Base-by-base conservation (phyloP, 2,329 filamentous ascomycete genomes). In the Xylariaceae sp. region DNA sequence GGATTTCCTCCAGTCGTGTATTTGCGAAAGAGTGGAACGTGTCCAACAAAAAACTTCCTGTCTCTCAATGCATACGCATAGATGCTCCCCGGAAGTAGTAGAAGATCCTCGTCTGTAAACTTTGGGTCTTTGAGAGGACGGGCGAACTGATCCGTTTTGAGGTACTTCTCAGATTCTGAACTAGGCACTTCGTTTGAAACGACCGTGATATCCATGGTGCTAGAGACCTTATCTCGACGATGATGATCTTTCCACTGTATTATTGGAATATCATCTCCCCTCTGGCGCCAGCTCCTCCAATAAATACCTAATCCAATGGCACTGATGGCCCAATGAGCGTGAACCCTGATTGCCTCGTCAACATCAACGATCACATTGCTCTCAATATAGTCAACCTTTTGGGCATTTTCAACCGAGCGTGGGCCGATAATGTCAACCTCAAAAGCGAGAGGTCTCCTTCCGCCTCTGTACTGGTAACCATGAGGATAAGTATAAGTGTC, bases 301-400 rank as follows among this genome's bases (percentile, higher is more conserved):
- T n/a, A n/a, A n/a, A n/a, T n/a, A n/a, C n/a, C n/a, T n/a, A n/a
- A n/a, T n/a, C n/a, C n/a, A n/a, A n/a, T n/a, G n/a, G n/a, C n/a
- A n/a, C n/a, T n/a, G n/a, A n/a, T n/a, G n/a, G n/a, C n/a, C n/a
- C n/a, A n/a, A n/a, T n/a, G n/a, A n/a, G n/a, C n/a, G n/a, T n/a
- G n/a, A n/a, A n/a, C n/a, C n/a, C n/a, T n/a, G n/a, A 45, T 7
- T 2, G 48, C 42, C 42, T 50, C 48, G 19, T 45, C 39, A 5
- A 45, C 42, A 31, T 50, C 48, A 14, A 50, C 32, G 3, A 50
- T 50, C 2, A 41, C 47, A 18, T 49, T 33, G 36, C 47, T 46
- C n/a, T 50, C 48, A 9, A 50, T 42, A 12, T 45, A 50, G 11
- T 38, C 40, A 2, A 38, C n/a, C n/a, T 19, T 22, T 43, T 35